Evolutionary conservation across 768 basidiomycete species (phyloP).

Genomic region (Tricholoma sp.): DNA sequence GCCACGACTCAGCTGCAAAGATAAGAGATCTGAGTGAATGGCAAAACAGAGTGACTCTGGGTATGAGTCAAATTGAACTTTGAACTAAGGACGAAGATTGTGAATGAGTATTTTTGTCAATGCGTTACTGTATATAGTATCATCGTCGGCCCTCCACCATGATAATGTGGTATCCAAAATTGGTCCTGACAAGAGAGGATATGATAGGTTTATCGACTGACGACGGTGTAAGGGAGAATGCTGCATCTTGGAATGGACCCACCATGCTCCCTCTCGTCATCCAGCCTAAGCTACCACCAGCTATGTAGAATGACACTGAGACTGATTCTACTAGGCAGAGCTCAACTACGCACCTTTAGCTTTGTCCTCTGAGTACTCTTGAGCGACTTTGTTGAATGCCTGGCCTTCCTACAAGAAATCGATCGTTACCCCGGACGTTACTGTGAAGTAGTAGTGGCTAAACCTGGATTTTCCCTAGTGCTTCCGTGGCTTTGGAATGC

Average conservation of each 20-base stretch:
- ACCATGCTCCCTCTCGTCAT: slow-evolving; percentile 87
- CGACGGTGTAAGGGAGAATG: slow-evolving; percentile 75
- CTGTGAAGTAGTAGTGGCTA: slow-evolving; percentile 1
- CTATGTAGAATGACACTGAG: slow-evolving; percentile 29
- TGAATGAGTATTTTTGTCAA: too few relatives aligned
- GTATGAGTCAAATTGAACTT: too few relatives aligned
- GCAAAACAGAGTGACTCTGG: too few relatives aligned
- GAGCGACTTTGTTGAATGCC: slow-evolving; percentile 83
- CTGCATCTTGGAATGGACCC: slow-evolving; percentile 85
- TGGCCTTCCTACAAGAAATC: slow-evolving; percentile 52
- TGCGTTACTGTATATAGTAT: not conserved
- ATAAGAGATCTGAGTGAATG: too few relatives aligned
- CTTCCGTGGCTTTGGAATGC: slow-evolving; percentile 74
- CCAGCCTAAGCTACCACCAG: slow-evolving; percentile 85
- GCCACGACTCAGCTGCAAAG: too few relatives aligned
- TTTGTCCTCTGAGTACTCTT: slow-evolving; percentile 89
- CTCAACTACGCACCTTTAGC: slow-evolving; percentile 57
- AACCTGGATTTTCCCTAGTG: slow-evolving; percentile 76
- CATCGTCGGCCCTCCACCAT: slow-evolving; percentile 83
- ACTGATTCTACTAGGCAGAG: not conserved
- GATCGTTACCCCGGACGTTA: not conserved
- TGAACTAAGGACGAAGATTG: too few relatives aligned
- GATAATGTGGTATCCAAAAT: slow-evolving; percentile 84
- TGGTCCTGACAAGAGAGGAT: slow-evolving; percentile 76
- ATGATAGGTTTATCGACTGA: slow-evolving; percentile 72